Base-by-base conservation (phyloP, 2,329 filamentous ascomycete genomes). In the Geosmithia flava region DNA sequence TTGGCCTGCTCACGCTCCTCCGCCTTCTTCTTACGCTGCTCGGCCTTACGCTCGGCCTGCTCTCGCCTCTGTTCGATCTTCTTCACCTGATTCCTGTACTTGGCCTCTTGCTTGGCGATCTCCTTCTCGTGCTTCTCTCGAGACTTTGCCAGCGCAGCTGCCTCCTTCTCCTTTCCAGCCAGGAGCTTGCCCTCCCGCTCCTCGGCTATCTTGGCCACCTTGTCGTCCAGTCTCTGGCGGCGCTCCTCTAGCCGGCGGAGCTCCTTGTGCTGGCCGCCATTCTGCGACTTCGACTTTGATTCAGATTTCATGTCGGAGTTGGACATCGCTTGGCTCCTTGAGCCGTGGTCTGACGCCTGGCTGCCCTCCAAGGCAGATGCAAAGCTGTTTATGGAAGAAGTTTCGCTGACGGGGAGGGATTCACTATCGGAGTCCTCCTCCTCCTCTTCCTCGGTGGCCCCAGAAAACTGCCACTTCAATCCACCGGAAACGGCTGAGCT, bases 61-160 rank as follows among this genome's bases (percentile, higher is more conserved):
- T 71, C 68, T 45, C 78, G 76, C 64, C 79, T 80, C 53, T 79
- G 74, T 53, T 86, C 78, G 2, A 85, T 65, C 61, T 81, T 83
- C 52, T 68, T 67, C 44, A 85, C 66, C 56, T 87, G 82, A 13
- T 72, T 73, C 52, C 75, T 72, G 55, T 82, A 81, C 54, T 81
- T 83, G 33, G 80, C 80, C 54, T 83, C 77, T 47, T 82, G 77
- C 58, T 83, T 85, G 42, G 76, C 75, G 0, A 81, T 60, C 53
- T 84, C 80, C 45, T 68, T 70, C 44, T 79, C 74, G 59, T 85
- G 79, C 57, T 77, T 81, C 58, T 83, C 78, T 29, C 75, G 72
- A 7, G 80, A 69, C 59, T 80, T 83, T 29, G 73, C 69, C 5
- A 79, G 52, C 2, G 70, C 68, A 1, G 67, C 62, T 46, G 67